Evolutionary conservation across 306 rosid genomes (phyloP).

Genomic region (Sechiopsis laciniata): DNA sequence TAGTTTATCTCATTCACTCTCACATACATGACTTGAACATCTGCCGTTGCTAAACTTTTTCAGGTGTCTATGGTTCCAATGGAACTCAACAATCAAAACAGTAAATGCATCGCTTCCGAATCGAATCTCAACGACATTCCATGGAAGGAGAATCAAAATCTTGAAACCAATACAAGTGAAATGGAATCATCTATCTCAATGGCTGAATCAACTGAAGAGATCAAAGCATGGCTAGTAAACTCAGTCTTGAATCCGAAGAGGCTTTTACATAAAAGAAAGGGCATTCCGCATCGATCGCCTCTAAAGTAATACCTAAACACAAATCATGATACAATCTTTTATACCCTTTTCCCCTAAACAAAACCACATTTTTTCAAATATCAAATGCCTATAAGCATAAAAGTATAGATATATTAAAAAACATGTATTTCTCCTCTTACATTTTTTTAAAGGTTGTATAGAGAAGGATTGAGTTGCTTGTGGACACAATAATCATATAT

Average conservation of each 20-base stretch:
- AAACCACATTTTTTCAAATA: conserved; percentile 15
- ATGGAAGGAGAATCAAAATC: conserved; percentile 35
- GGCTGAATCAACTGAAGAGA: conserved; percentile 69
- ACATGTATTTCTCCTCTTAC: conserved; percentile 26
- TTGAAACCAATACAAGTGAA: conserved; percentile 48
- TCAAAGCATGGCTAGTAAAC: conserved; percentile 31
- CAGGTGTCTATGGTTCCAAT: conserved; percentile 34
- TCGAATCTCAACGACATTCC: conserved; percentile 37
- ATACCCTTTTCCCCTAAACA: conserved; percentile 23
- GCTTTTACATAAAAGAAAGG: conserved; percentile 60
- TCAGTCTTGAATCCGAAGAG: conserved; percentile 59
- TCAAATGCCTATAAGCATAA: neutral
- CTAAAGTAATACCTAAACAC: conserved; percentile 33
- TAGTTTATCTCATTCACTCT: neutral
- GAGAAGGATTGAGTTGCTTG: conserved; percentile 25
- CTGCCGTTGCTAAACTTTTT: neutral
- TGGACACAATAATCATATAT: conserved; percentile 17
- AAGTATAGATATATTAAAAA: conserved; percentile 22
- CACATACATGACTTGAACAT: neutral
- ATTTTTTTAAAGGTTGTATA: conserved; percentile 41
- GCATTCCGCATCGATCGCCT: conserved; percentile 63
- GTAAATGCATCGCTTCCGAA: conserved; percentile 26
- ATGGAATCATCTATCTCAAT: conserved; percentile 58
- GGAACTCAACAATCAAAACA: conserved; percentile 34
- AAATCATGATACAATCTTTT: conserved; percentile 16